phyloP scores from a whole-genome alignment of 495 filamentous ascomycete species.

The Daldinia decipiens region DNA sequence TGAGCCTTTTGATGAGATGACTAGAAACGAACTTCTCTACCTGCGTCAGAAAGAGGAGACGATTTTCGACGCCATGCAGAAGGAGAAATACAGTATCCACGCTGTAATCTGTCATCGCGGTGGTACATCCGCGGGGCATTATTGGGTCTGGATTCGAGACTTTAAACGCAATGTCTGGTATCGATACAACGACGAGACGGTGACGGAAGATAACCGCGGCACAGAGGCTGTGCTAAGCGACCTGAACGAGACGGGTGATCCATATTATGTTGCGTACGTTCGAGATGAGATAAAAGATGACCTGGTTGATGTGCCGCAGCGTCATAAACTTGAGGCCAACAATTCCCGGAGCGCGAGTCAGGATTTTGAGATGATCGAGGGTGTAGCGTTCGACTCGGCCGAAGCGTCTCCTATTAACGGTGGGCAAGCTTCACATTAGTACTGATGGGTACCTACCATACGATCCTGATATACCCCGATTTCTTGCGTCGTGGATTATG shows the following conservation, averaged over 20 bases:
- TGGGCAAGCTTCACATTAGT: not conserved
- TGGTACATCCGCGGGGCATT: slow-evolving; percentile 76
- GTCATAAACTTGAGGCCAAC: slow-evolving; percentile 17
- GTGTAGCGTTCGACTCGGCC: slow-evolving; percentile 1
- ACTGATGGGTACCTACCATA: not conserved
- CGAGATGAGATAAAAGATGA: slow-evolving; percentile 67
- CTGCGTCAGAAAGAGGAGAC: slow-evolving; percentile 49
- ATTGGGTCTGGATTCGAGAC: slow-evolving; percentile 97
- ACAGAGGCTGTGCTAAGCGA: slow-evolving; percentile 70
- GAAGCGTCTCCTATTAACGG: not conserved
- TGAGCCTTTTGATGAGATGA: slow-evolving; percentile 24
- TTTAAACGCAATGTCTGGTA: slow-evolving; percentile 84
- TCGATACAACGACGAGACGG: slow-evolving; percentile 90
- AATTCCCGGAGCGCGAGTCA: not conserved
- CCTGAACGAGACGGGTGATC: slow-evolving; percentile 71
- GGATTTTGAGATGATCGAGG: slow-evolving; percentile 40
- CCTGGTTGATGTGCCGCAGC: slow-evolving; percentile 65
- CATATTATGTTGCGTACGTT: slow-evolving; percentile 91
- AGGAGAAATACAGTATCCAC: slow-evolving; percentile 82
- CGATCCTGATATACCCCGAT: slow-evolving; percentile 15
- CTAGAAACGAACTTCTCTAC: slow-evolving; percentile 13
- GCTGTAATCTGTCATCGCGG: slow-evolving; percentile 93
- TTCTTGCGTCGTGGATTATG: slow-evolving; percentile 3
- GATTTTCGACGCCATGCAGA: slow-evolving; percentile 57
- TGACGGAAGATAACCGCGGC: slow-evolving; percentile 68